phyloP scores from a whole-genome alignment of 768 basidiomycete genomes.

The Rhizopogon sp. region DNA sequence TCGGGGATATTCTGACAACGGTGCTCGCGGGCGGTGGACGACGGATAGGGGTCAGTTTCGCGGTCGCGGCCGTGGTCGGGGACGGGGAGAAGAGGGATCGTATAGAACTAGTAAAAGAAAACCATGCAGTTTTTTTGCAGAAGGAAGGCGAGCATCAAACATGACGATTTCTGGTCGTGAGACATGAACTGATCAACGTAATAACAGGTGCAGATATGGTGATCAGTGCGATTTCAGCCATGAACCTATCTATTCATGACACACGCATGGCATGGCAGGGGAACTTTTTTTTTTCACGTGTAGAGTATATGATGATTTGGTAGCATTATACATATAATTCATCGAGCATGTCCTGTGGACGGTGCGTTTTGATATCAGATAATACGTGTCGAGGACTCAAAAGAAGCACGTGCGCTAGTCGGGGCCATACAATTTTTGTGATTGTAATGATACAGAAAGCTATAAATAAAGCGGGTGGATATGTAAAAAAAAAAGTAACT shows the following conservation, averaged over 20 bases:
- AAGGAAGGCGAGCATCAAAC: conserved; percentile 85
- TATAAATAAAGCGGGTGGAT: conserved; percentile 29
- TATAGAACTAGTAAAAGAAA: conserved; percentile 81
- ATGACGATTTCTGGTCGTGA: conserved; percentile 20
- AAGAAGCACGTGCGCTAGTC: neutral
- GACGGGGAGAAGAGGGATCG: conserved; percentile 50
- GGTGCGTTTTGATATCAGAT: neutral
- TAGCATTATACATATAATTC: neutral
- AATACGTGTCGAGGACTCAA: neutral
- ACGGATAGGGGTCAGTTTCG: conserved; percentile 46
- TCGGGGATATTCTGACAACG: conserved; percentile 42
- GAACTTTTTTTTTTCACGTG: too few species aligned
- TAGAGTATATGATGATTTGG: neutral
- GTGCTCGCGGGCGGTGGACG: conserved; percentile 40
- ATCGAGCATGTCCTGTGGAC: neutral
- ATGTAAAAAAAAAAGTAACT: conserved; percentile 13
- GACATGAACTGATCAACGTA: conserved; percentile 34
- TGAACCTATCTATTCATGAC: conserved; percentile 37
- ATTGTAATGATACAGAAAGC: conserved; percentile 30
- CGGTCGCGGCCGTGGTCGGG: conserved; percentile 56
- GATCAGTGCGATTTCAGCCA: conserved; percentile 86
- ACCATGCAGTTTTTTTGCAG: conserved; percentile 87
- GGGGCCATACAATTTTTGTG: conserved; percentile 2
- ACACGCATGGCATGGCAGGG: neutral
- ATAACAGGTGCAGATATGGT: conserved; percentile 82